These are phyloP conservation scores for Anthracocystis panici-leucophaei DNA, from an alignment of 1,284 basidiomycete species.

Conservation along the genomic window DNA sequence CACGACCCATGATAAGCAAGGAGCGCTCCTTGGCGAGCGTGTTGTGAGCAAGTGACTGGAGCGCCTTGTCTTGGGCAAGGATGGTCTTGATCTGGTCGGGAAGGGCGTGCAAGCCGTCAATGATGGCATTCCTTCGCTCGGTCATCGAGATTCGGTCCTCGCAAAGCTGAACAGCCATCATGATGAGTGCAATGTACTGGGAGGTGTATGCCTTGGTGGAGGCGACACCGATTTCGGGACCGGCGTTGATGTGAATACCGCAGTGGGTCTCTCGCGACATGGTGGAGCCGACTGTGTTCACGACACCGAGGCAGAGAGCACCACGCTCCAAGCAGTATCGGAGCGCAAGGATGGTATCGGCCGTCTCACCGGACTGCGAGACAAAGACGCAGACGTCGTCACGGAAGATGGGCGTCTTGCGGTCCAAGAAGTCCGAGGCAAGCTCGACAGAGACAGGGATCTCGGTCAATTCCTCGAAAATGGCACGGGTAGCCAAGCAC, in stretches of 20 bases:
- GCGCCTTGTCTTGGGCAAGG: conserved; percentile 81
- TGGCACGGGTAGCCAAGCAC: conserved; percentile 94
- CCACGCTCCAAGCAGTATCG: conserved; percentile 97
- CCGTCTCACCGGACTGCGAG: conserved; percentile 98
- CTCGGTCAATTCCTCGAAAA: conserved; percentile 98
- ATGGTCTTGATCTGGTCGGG: conserved; percentile 90
- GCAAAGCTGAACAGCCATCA: conserved; percentile 97
- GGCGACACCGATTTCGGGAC: conserved; percentile 98
- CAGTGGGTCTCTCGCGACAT: conserved; percentile 98
- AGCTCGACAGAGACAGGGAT: conserved; percentile 98
- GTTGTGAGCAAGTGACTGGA: conserved; percentile 85
- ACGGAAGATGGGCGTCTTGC: conserved; percentile 98
- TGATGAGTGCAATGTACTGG: conserved; percentile 96
- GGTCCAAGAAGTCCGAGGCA: conserved; percentile 97
- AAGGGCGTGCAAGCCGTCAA: conserved; percentile 89
- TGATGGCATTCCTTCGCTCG: conserved; percentile 90
- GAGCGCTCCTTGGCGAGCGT: conserved; percentile 85
- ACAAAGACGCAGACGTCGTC: conserved; percentile 98
- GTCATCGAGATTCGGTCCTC: conserved; percentile 95
- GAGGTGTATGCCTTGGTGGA: conserved; percentile 99
- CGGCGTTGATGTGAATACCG: conserved; percentile 99
- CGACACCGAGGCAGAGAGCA: conserved; percentile 91
- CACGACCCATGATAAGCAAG: conserved; percentile 96
- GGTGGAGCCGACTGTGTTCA: conserved; percentile 98
- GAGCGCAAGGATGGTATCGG: conserved; percentile 95